phyloP scores from a whole-genome alignment of 257 asterid genomes.

The Primulina tabacum region DNA sequence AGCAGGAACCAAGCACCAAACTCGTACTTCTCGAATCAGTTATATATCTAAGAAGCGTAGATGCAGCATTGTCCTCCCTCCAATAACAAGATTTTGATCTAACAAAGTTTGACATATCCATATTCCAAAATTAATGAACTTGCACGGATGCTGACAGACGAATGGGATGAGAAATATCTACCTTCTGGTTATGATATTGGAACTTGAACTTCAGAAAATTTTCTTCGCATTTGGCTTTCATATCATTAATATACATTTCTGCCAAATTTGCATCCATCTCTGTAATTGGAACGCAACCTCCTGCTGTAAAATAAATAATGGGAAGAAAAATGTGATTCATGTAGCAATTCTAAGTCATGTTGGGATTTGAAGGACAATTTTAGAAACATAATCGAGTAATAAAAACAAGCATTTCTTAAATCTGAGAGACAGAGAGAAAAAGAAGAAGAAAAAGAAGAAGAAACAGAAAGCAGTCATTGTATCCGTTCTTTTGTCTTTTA shows the following conservation, averaged over 20 bases:
- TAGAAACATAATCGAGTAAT: too few species aligned
- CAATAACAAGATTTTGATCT: constrained; percentile 65
- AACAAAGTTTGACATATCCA: constrained; percentile 20
- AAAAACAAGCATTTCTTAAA: constrained; percentile 5
- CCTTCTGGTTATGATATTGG: constrained; percentile 41
- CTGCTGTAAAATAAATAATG: constrained; percentile 48
- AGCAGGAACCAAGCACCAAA: constrained; percentile 74
- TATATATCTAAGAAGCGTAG: constrained; percentile 53
- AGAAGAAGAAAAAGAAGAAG: too few species aligned
- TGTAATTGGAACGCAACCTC: constrained; percentile 51
- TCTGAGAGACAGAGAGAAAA: not conserved
- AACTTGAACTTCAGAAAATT: constrained; percentile 44
- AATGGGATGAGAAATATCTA: constrained; percentile 24
- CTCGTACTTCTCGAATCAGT: constrained; percentile 47
- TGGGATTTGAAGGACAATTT: not conserved
- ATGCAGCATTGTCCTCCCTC: constrained; percentile 84
- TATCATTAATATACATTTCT: constrained; percentile 53
- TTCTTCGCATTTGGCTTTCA: constrained; percentile 54
- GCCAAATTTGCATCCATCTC: constrained; percentile 57
- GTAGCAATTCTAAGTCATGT: not conserved
- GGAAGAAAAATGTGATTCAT: not conserved
- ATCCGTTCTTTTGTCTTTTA: not conserved
- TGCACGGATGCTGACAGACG: constrained; percentile 12
- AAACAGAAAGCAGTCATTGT: not conserved
- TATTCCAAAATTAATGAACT: constrained; percentile 22